Conservation (phyloP, 2,329 filamentous ascomycete genomes). For the Talaromyces sp. region DNA sequence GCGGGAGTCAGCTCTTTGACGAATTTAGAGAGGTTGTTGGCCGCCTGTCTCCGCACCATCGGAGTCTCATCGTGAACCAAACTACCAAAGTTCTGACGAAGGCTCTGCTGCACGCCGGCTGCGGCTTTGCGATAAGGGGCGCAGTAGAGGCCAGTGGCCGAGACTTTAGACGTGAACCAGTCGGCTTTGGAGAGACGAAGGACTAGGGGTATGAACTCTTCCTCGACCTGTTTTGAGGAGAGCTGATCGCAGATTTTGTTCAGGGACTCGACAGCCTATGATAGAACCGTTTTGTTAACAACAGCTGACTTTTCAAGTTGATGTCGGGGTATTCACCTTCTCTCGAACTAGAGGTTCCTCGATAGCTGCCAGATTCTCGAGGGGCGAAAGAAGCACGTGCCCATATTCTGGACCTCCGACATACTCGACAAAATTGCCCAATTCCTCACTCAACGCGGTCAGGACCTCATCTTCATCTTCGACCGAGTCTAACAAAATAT, state of each 20-base stretch:
- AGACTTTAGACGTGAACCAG: slow-evolving; percentile 99
- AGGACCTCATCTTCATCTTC: slow-evolving; percentile 99
- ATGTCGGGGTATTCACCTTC: slow-evolving; percentile 64
- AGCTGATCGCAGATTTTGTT: slow-evolving; percentile 98
- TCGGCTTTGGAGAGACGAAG: slow-evolving; percentile 97
- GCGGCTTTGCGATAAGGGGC: slow-evolving; percentile 90
- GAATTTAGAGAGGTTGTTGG: slow-evolving; percentile 95
- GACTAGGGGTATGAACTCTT: slow-evolving; percentile 94
- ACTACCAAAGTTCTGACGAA: slow-evolving; percentile 86
- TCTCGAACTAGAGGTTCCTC: slow-evolving; percentile 97
- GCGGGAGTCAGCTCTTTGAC: slow-evolving; percentile 93
- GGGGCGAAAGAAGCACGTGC: slow-evolving; percentile 91
- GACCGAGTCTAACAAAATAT: slow-evolving; percentile 73
- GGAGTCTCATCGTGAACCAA: slow-evolving; percentile 98
- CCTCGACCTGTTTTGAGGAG: slow-evolving; percentile 88
- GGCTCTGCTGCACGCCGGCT: slow-evolving; percentile 80
- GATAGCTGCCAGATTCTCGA: slow-evolving; percentile 97
- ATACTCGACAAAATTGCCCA: slow-evolving; percentile 95
- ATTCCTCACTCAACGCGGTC: slow-evolving; percentile 93
- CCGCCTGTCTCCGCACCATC: slow-evolving; percentile 96
- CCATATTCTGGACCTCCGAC: slow-evolving; percentile 91
- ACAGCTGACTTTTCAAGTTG: slow-evolving; percentile 15
- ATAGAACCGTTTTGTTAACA: slow-evolving; percentile 14
- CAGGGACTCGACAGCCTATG: slow-evolving; percentile 91
- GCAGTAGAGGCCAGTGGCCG: slow-evolving; percentile 92